These are phyloP conservation scores for Theileria equi DNA, from an alignment of 169 alveolate genomes.

Conservation along the genomic window DNA sequence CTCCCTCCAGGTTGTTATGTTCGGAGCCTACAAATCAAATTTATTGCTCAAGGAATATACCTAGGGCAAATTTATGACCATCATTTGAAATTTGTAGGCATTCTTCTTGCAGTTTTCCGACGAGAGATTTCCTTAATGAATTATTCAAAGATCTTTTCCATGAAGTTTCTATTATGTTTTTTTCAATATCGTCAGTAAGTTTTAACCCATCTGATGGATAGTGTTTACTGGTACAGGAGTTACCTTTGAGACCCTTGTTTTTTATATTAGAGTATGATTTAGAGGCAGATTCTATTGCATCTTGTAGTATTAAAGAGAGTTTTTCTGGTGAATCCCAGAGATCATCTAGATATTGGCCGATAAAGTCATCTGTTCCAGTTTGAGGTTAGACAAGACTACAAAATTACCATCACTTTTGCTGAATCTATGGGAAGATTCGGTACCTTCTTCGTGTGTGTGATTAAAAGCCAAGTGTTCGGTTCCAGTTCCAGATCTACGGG, in stretches of 20 bases:
- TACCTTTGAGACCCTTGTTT: conserved; percentile 46
- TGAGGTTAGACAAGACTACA: background rate
- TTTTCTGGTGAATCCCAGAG: conserved; percentile 38
- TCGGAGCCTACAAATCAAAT: conserved; percentile 4
- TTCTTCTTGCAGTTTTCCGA: background rate
- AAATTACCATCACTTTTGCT: conserved; percentile 28
- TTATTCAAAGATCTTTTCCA: conserved; percentile 51
- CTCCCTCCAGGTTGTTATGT: conserved; percentile 10
- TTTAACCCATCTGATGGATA: conserved; percentile 37
- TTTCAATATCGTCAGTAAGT: conserved; percentile 31
- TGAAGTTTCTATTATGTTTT: conserved; percentile 20
- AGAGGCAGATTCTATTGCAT: conserved; percentile 41
- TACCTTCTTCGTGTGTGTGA: background rate
- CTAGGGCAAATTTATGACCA: conserved; percentile 24
- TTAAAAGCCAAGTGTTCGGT: background rate
- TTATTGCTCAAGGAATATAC: background rate
- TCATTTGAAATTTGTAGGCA: conserved; percentile 20
- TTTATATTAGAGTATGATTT: conserved; percentile 22
- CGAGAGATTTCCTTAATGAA: conserved; percentile 15
- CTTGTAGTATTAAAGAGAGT: conserved; percentile 29
- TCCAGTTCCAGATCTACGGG: conserved; percentile 1
- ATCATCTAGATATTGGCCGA: conserved; percentile 50
- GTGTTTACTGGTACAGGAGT: background rate
- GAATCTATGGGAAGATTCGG: background rate
- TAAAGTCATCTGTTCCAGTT: conserved; percentile 11